Conservation (phyloP, 2,329 filamentous ascomycete genomes). For the Clarireedia homoeocarpa region DNA sequence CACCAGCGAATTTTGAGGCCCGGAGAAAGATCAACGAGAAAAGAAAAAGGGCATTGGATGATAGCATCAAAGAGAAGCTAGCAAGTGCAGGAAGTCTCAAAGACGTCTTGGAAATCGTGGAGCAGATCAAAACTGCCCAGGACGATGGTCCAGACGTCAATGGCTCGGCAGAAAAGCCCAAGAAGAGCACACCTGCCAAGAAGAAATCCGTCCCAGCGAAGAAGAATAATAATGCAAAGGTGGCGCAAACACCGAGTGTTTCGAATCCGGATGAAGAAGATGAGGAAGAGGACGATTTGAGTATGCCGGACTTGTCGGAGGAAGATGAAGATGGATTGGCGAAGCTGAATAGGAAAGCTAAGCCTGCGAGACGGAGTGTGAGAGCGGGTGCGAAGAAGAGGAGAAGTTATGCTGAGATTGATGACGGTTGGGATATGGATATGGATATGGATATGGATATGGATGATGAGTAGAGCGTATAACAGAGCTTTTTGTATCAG, state of each 20-base stretch:
- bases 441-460: neutral
- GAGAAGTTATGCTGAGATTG: conserved; percentile 4
- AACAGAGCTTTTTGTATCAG: neutral
- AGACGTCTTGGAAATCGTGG: conserved; percentile 24
- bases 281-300: conserved; percentile 26
- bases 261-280: conserved; percentile 17
- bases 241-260: neutral
- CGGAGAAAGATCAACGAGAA: conserved; percentile 18
- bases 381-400: conserved; percentile 17
- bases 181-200: conserved; percentile 16
- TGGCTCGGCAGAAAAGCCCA: conserved; percentile 4
- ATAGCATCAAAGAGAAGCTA: conserved; percentile 18
- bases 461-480: neutral
- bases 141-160: conserved; percentile 1
- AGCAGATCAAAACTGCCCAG: conserved; percentile 16
- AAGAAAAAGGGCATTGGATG: conserved; percentile 16
- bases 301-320: conserved; percentile 34
- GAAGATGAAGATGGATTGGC: conserved; percentile 20
- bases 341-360: neutral
- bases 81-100: conserved; percentile 14
- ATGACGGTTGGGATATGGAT: neutral
- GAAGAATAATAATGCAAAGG: conserved; percentile 10
- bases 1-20: conserved; percentile 24
- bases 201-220: conserved; percentile 25
- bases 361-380: conserved; percentile 16